A percentile compares a stretch with the other conserved stretches of the same genome.
phyloP scores from a whole-genome alignment of 2,329 filamentous ascomycete species.

The Ceratocystis lukuohia region DNA sequence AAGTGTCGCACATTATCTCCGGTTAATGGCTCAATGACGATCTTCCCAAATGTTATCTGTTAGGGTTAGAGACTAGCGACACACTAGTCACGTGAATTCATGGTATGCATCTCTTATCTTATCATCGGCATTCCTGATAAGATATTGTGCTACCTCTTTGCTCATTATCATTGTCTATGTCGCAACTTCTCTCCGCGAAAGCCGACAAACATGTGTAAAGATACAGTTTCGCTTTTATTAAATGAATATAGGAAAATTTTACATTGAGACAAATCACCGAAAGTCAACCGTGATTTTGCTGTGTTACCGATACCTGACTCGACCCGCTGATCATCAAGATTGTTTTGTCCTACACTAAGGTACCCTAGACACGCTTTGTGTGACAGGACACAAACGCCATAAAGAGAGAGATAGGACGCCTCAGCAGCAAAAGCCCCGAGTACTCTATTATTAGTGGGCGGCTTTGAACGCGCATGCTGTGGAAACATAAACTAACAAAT shows the following conservation, averaged over 20 bases:
- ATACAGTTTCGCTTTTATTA: neutral
- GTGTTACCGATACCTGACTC: neutral
- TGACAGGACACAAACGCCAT: neutral
- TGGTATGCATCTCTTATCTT: neutral
- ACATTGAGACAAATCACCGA: neutral
- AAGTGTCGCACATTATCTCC: neutral
- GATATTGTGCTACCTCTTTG: slow-evolving; percentile 7
- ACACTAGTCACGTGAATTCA: no score
- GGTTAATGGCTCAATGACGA: neutral
- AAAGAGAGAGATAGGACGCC: neutral
- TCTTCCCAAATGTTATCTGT: neutral
- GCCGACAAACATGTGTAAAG: neutral
- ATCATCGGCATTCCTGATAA: neutral
- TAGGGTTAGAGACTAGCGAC: no score
- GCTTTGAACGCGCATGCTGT: neutral
- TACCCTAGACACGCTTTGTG: neutral
- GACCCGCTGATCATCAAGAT: neutral
- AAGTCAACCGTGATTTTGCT: neutral
- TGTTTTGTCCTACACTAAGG: neutral
- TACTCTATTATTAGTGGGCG: neutral
- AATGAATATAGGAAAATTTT: neutral
- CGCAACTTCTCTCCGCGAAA: neutral
- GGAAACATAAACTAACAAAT: neutral
- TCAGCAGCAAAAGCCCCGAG: neutral
- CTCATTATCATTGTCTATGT: slow-evolving; percentile 11